Evolutionary conservation across 1,284 basidiomycete genomes (phyloP).

Genomic region (Thelephora terrestris): DNA sequence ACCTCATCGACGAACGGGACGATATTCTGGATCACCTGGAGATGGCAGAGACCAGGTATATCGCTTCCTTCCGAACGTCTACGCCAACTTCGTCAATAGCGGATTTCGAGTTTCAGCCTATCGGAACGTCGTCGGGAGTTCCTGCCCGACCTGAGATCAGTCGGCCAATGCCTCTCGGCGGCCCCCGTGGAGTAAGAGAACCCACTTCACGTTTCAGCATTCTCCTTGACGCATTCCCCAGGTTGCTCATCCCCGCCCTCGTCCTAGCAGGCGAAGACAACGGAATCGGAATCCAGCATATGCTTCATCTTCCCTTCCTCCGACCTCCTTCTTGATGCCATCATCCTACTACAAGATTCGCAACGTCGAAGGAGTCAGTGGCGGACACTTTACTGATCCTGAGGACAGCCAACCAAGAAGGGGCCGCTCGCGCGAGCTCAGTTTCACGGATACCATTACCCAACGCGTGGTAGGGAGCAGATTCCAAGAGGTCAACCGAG

Average conservation of each 20-base stretch:
- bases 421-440: constrained; percentile 25
- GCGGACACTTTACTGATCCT: constrained; percentile 42
- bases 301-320: constrained; percentile 55
- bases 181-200: constrained; percentile 10
- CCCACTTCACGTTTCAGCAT: background rate
- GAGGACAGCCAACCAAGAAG: constrained; percentile 19
- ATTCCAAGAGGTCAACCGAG: constrained; percentile 61
- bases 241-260: constrained; percentile 12
- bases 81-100: constrained; percentile 49
- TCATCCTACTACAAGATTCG: constrained; percentile 68
- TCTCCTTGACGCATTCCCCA: background rate
- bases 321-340: constrained; percentile 69
- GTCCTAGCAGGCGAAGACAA: constrained; percentile 20
- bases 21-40: constrained; percentile 68
- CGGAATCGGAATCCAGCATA: constrained; percentile 48
- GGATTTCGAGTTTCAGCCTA: constrained; percentile 25
- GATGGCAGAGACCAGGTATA: constrained; percentile 68
- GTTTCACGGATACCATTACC: constrained; percentile 47
- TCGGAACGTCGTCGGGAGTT: constrained; percentile 16
- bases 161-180: constrained; percentile 47
- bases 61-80: constrained; percentile 60
- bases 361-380: constrained; percentile 47
- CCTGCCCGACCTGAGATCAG: constrained; percentile 47
- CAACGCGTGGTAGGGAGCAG: constrained; percentile 55
- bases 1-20: constrained; percentile 63